Percentiles rank a stretch among this genome's conserved stretches.
Conservation (phyloP, 257 asterid genomes). For the Solanum piurae region DNA sequence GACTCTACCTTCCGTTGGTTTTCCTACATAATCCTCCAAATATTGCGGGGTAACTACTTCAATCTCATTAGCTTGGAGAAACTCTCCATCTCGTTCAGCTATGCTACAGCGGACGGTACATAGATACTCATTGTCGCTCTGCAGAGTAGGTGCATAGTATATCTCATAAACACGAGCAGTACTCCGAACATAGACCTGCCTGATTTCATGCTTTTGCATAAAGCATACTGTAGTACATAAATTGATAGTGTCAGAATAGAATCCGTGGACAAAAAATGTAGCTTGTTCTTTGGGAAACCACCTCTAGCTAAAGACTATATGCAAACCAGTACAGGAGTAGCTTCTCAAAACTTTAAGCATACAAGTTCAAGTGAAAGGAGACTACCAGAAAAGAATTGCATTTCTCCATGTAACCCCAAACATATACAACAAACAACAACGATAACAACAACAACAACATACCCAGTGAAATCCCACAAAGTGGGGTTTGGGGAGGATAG, state of each 20-base stretch:
- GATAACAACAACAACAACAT: not conserved
- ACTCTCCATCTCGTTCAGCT: slow-evolving; percentile 56
- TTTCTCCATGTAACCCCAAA: not conserved
- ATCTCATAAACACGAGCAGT: slow-evolving; percentile 86
- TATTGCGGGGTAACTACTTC: slow-evolving; percentile 25
- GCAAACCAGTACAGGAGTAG: not conserved
- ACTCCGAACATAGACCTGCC: slow-evolving; percentile 83
- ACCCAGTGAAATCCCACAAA: not conserved
- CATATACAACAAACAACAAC: not conserved
- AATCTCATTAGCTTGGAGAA: slow-evolving; percentile 34
- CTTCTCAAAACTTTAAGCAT: not conserved
- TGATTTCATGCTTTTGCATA: slow-evolving; percentile 40
- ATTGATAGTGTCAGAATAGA: not conserved
- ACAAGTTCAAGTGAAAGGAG: not conserved
- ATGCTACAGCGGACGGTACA: slow-evolving; percentile 75
- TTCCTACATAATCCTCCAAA: slow-evolving; percentile 15
- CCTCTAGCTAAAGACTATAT: not conserved
- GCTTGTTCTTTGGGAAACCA: not conserved
- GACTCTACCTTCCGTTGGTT: slow-evolving; percentile 22
- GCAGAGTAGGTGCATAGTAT: slow-evolving; percentile 40
- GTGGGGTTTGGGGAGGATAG: not conserved
- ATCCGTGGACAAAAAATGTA: not conserved
- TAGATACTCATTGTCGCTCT: slow-evolving; percentile 51
- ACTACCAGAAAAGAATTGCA: not conserved
- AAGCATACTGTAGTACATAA: slow-evolving; percentile 48